phyloP scores from a whole-genome alignment of 352 stramenopile genomes.

The Pythium aphanidermatum region DNA sequence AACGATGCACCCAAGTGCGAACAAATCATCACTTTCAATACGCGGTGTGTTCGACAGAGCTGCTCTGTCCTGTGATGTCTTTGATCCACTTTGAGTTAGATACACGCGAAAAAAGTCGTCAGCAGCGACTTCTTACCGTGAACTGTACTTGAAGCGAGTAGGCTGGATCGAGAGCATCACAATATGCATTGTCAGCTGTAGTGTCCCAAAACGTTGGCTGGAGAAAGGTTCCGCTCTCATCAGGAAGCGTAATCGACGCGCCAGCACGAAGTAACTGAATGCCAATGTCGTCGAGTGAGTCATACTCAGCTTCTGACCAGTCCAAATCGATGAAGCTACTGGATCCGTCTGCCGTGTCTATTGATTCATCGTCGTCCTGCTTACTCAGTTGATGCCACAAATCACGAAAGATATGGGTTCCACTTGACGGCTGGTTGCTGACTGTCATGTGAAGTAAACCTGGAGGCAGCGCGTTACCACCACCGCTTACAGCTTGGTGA shows the following conservation, averaged over 20 bases:
- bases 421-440: not conserved
- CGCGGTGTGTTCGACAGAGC: not conserved
- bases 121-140: too few species aligned
- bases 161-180: conserved; percentile 5
- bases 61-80: too few species aligned
- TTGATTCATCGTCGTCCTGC: conserved; percentile 40
- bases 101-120: not conserved
- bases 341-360: conserved; percentile 14
- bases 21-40: conserved; percentile 35
- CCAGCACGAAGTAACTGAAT: conserved; percentile 47
- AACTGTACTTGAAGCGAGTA: conserved; percentile 11
- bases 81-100: not conserved
- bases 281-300: conserved; percentile 54
- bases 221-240: too few species aligned
- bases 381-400: conserved; percentile 76
- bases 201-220: too few species aligned
- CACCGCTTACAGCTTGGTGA: too few species aligned
- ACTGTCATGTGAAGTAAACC: not conserved
- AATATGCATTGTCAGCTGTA: too few species aligned
- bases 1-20: conserved; percentile 61
- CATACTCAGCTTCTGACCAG: conserved; percentile 26
- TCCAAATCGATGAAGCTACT: conserved; percentile 39
- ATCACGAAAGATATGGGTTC: conserved; percentile 58
- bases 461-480: not conserved
- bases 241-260: conserved; percentile 36